Conservation (phyloP, 2,329 filamentous ascomycete genomes). For the Simplicillium sp. region DNA sequence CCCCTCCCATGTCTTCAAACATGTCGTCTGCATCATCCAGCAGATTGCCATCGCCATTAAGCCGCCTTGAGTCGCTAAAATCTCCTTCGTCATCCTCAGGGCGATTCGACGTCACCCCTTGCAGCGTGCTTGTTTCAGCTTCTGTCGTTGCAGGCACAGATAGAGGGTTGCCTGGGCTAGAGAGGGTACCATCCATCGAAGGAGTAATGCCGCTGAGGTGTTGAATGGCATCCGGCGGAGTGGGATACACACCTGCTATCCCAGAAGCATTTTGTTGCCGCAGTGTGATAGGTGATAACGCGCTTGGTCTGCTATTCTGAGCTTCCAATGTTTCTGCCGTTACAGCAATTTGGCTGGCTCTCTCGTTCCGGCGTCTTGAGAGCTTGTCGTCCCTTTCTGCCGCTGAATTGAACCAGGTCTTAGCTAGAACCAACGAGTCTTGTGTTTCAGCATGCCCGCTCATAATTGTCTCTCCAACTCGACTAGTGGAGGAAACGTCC, state of each 20-base stretch:
- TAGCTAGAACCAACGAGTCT: conserved; percentile 39
- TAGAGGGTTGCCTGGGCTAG: conserved; percentile 42
- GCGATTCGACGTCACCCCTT: too few relatives aligned
- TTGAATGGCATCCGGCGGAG: conserved; percentile 58
- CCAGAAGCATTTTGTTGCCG: conserved; percentile 38
- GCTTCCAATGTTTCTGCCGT: conserved; percentile 29
- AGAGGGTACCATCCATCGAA: conserved; percentile 44
- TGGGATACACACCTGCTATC: conserved; percentile 56
- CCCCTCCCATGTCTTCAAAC: conserved; percentile 59
- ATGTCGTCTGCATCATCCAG: conserved; percentile 46
- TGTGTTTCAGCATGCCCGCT: conserved; percentile 30
- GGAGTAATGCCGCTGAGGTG: conserved; percentile 42
- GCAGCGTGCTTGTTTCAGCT: too few relatives aligned
- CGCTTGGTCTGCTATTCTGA: conserved; percentile 30
- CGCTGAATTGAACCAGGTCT: conserved; percentile 34
- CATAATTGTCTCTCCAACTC: conserved; percentile 27
- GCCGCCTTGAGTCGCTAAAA: conserved; percentile 31
- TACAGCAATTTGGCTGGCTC: conserved; percentile 17
- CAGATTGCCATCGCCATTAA: conserved; percentile 30
- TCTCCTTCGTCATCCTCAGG: conserved; percentile 14
- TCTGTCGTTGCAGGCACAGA: conserved; percentile 1
- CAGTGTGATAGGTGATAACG: conserved; percentile 40
- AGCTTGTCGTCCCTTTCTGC: conserved; percentile 37
- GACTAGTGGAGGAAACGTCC: conserved; percentile 27
- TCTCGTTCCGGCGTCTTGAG: conserved; percentile 39